Base-by-base conservation (phyloP, 208 protist species). In the Phytomonas francai region DNA sequence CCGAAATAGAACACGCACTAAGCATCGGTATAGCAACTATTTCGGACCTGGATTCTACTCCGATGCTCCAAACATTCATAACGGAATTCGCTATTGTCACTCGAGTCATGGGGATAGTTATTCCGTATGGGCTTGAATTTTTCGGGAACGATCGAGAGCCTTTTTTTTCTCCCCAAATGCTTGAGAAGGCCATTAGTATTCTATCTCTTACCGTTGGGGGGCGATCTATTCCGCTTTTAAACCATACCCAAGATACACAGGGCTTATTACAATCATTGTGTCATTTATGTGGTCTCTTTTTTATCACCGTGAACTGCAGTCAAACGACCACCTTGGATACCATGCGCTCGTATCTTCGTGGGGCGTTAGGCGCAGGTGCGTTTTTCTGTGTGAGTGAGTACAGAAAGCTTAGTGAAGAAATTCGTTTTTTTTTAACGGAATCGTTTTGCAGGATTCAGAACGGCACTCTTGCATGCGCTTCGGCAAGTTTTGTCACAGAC, bases 61-160 rank as follows among this genome's bases (percentile, higher is more conserved):
- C 69, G 3, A 83, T 93, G 71, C n/a, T 93, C 49, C 85, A 92
- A 61, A 96, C 90, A 49, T 80, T 83, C 30, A 71, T 91, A 45
- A 76, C 73, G 5, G 78, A 81, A 0, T 76, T 79, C 42, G 73
- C 74, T 64, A 87, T 92, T 68, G 49, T 39, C 57, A 70, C 87
- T 32, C 76, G 85, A 57, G 72, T 84, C 8, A 73, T 94, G 29
- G 86, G 87, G 22, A 71, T 87, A 56, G 59, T 63, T 19, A 69
- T 88, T 45, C 59, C 72, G 19, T 91, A 96, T 74, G 91, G 88
- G 27, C 78, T 89, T 51, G 91, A 96, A 68, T 92, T 94, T 73
- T 59, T 88, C n/a, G 91, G 91, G 28, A 83, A 89, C 68, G 71
- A 80, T 49, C 67, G 34, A 27, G 22, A 79, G 29, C 74, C 81